phyloP scores from a whole-genome alignment of 2,329 filamentous ascomycete species.

The Ceratocystis cacaofunesta region DNA sequence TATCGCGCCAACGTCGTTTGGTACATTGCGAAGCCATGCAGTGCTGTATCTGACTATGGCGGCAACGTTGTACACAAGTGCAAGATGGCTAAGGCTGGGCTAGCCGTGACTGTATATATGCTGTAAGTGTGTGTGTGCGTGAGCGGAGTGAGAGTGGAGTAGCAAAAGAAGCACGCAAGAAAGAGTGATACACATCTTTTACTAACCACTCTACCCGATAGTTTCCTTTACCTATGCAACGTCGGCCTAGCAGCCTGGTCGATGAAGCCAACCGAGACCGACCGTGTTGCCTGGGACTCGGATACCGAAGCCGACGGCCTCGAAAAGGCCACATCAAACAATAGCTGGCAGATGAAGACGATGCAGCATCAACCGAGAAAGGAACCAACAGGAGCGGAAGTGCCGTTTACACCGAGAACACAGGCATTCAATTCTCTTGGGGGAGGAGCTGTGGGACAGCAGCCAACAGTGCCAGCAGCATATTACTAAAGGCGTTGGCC shows the following conservation, averaged over 20 bases:
- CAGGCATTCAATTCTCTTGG: conserved; percentile 52
- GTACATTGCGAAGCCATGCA: conserved; percentile 60
- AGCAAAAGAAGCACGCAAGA: no score
- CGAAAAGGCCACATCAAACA: conserved; percentile 21
- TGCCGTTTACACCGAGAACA: conserved; percentile 50
- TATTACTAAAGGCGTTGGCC: conserved; percentile 32
- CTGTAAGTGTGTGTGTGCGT: conserved; percentile 37
- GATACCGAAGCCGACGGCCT: conserved; percentile 30
- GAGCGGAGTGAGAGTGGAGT: no score
- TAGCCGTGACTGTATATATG: conserved; percentile 51
- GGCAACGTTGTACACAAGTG: conserved; percentile 43
- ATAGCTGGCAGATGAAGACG: conserved; percentile 43
- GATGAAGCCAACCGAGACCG: conserved; percentile 40
- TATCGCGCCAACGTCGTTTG: conserved; percentile 51
- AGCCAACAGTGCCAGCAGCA: conserved; percentile 20
- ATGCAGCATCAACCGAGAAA: conserved; percentile 26
- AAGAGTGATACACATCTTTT: neutral
- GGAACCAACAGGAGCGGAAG: conserved; percentile 14
- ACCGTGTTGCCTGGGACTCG: conserved; percentile 28
- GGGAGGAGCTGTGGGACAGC: conserved; percentile 16
- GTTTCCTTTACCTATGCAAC: conserved; percentile 13
- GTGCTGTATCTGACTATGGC: conserved; percentile 11
- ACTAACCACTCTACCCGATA: neutral
- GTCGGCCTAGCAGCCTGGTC: conserved; percentile 40
- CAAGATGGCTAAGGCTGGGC: conserved; percentile 50